These are phyloP conservation scores for Tephrocybe sp. DNA, from an alignment of 768 basidiomycete genomes.

Conservation along the genomic window DNA sequence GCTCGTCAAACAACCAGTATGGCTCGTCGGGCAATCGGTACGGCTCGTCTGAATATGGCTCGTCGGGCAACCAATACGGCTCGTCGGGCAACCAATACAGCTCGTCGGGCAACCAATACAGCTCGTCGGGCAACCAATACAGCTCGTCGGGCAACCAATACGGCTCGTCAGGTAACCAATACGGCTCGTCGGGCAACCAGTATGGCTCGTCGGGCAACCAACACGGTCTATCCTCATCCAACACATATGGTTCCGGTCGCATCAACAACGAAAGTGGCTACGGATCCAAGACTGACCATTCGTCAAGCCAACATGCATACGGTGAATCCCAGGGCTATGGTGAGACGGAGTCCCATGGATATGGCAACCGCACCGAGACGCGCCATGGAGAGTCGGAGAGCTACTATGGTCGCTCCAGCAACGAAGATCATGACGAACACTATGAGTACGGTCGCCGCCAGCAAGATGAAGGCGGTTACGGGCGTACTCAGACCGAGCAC, in stretches of 20 bases:
- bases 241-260: background rate
- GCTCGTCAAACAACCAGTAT: slow-evolving; percentile 5
- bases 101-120: slow-evolving; percentile 6
- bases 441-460: background rate
- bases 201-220: slow-evolving; percentile 4
- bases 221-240: background rate
- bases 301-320: background rate
- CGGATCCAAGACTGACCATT: slow-evolving; percentile 8
- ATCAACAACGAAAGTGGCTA: slow-evolving; percentile 4
- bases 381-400: slow-evolving; percentile 6
- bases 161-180: background rate
- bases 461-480: background rate
- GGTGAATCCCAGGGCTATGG: slow-evolving; percentile 3
- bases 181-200: slow-evolving; percentile 3
- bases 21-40: slow-evolving; percentile 6
- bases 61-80: slow-evolving; percentile 2
- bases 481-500: background rate
- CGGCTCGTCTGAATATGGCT: slow-evolving; percentile 3
- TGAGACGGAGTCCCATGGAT: slow-evolving; percentile 5
- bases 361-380: background rate
- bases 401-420: background rate
- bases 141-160: slow-evolving; percentile 3
- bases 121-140: slow-evolving; percentile 5
- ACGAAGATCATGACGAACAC: background rate
- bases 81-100: slow-evolving; percentile 4